Base-by-base conservation (phyloP, 1,284 basidiomycete genomes). In the Fereydounia khargensis region DNA sequence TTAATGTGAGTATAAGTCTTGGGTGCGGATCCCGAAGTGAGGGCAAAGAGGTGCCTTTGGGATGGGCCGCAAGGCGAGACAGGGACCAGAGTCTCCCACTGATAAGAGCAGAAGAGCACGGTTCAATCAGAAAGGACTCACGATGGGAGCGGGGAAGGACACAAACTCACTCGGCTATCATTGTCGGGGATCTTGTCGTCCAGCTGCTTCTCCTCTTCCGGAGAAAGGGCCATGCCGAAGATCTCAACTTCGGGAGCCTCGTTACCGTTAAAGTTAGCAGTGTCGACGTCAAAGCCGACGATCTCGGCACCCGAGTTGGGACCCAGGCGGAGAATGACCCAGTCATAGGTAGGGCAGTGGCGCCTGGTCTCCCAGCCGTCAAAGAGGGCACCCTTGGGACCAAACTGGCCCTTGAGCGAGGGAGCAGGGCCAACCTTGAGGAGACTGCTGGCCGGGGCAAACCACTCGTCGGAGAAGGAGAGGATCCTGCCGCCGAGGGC, bases 191-290 rank as follows among this genome's bases (percentile, higher is more conserved):
- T 65, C 9, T 48, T 22, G 32, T 52, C 54, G 22, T 36, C 60
- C 1, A 16, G 37, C 9, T 30, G 13, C 31, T 65, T 37, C 47
- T 73, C 59, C 31, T 61, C 46, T 17, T 43, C 39, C 0, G 49
- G 43, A 6, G 46, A 41, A 24, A 70, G 42, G 4, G 41, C 23
- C 7, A 65, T 42, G n/a, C 60, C 70, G 27, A 54, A 60, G n/a
- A 73, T 56, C 11, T 56, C 52, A 23, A 58, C 60, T 11, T 55
- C 57, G 41, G 71, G 70, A 3, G 68, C 71, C 78, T 98, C 95
- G 73, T 98, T 98, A 6, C 94, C 94, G 62, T 86, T 89, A 79
- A 98, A 98, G 75, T 92, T 85, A n/a, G 87, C 81, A 1, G 94
- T 98, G 76, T 98, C 95, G 28, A 98, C 82, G 75, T 97, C 94